Conservation (phyloP, 495 filamentous ascomycete species). For the Polyplosphaeria fusca region DNA sequence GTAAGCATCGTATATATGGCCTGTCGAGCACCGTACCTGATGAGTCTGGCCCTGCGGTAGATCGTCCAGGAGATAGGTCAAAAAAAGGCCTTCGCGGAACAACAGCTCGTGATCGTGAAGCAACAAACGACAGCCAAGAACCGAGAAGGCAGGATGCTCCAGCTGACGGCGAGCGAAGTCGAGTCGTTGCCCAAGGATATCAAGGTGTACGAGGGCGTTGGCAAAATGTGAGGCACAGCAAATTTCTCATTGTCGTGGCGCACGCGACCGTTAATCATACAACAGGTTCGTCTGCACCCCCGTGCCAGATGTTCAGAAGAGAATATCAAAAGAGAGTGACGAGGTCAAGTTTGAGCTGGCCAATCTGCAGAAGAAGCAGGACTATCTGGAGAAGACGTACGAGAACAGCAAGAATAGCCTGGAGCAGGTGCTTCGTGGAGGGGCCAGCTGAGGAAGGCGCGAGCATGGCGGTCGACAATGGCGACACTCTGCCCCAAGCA, state of each 20-base stretch:
- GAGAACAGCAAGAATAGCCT: constrained; percentile 89
- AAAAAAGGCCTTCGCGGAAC: constrained; percentile 80
- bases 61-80: constrained; percentile 91
- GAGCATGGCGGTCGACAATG: too few species aligned
- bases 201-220: constrained; percentile 87
- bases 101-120: constrained; percentile 85
- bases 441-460: constrained; percentile 30
- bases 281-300: constrained; percentile 83
- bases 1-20: constrained; percentile 44
- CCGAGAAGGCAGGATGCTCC: constrained; percentile 81
- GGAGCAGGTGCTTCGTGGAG: constrained; percentile 71
- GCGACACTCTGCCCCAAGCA: too few species aligned
- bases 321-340: constrained; percentile 70
- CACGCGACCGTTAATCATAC: background rate
- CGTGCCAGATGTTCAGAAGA: constrained; percentile 67
- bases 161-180: constrained; percentile 82
- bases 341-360: constrained; percentile 73
- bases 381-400: constrained; percentile 90
- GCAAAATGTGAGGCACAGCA: constrained; percentile 74
- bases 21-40: background rate
- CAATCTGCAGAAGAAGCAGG: constrained; percentile 80
- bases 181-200: constrained; percentile 72
- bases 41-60: constrained; percentile 50
- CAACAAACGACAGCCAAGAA: constrained; percentile 83
- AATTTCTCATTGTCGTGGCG: constrained; percentile 14